These are phyloP conservation scores for Plasmodium coatneyi DNA, from an alignment of 169 alveolate genomes.

Conservation along the genomic window DNA sequence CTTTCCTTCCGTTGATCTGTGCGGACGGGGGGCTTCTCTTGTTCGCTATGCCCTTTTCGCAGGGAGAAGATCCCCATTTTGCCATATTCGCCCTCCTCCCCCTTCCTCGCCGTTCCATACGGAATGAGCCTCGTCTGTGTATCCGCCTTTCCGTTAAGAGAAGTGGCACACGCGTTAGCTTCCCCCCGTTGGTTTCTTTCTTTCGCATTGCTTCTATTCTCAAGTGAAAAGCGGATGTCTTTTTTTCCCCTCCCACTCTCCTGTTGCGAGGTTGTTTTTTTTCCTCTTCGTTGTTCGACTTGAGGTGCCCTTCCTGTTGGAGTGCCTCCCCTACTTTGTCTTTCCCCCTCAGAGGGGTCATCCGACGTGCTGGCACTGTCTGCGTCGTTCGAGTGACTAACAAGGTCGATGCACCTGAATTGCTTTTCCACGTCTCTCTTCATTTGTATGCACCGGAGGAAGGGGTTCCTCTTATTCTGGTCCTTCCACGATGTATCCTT, in stretches of 20 bases:
- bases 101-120: not conserved
- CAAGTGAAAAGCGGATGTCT: slow-evolving; percentile 25
- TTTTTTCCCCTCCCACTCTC: not conserved
- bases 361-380: not conserved
- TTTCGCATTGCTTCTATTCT: not conserved
- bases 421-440: not conserved
- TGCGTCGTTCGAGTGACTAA: not conserved
- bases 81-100: not conserved
- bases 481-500: not conserved
- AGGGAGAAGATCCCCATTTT: not conserved
- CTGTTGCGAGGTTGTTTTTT: not conserved
- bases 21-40: not conserved
- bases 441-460: slow-evolving; percentile 17
- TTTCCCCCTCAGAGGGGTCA: not conserved
- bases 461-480: not conserved
- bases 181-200: not conserved
- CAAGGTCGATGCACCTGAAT: slow-evolving; percentile 10
- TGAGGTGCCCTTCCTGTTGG: not conserved
- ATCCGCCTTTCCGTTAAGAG: not conserved
- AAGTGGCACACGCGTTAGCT: not conserved
- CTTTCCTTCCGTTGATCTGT: not conserved
- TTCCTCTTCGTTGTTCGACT: not conserved
- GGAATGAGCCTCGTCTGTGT: slow-evolving; percentile 1
- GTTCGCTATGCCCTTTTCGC: not conserved
- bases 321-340: not conserved